Conservation (phyloP, 164 flowering plant genomes). For the Vitis labrusca region DNA sequence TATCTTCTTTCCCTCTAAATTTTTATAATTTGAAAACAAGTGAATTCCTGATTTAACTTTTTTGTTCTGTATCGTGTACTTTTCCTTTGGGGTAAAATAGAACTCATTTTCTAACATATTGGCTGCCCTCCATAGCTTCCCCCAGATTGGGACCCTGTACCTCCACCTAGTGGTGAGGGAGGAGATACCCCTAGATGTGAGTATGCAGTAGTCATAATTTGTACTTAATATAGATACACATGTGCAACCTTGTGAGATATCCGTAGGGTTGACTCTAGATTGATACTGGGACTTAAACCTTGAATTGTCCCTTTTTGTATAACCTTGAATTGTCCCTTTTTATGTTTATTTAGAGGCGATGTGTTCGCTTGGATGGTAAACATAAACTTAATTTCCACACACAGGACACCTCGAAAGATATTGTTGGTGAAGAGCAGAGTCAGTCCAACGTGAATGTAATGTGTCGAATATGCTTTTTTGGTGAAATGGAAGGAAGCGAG, state of each 20-base stretch:
- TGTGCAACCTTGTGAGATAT: not conserved
- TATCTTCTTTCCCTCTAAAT: too few species aligned
- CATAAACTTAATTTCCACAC: not conserved
- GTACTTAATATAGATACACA: not conserved
- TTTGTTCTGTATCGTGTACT: too few species aligned
- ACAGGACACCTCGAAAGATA: constrained; percentile 42
- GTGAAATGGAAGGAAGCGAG: constrained; percentile 87
- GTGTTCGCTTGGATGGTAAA: not conserved
- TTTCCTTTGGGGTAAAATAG: too few species aligned
- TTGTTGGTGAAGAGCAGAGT: constrained; percentile 52
- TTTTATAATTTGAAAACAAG: too few species aligned
- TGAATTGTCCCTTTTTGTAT: not conserved
- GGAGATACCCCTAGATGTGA: too few species aligned
- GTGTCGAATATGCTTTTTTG: constrained; percentile 84
- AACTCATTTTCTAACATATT: too few species aligned
- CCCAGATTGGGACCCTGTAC: too few species aligned
- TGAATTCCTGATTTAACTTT: too few species aligned
- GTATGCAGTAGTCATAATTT: too few species aligned
- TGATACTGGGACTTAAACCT: not conserved
- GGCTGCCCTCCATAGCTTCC: too few species aligned
- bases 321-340: not conserved
- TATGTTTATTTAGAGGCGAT: not conserved
- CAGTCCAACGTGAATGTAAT: constrained; percentile 56
- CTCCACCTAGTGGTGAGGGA: too few species aligned
- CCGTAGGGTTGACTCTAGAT: not conserved